Evolutionary conservation across 352 stramenopile genomes (phyloP), one percentile per base, ranked within the genome.

Genomic region (Phytophthora quininea): DNA sequence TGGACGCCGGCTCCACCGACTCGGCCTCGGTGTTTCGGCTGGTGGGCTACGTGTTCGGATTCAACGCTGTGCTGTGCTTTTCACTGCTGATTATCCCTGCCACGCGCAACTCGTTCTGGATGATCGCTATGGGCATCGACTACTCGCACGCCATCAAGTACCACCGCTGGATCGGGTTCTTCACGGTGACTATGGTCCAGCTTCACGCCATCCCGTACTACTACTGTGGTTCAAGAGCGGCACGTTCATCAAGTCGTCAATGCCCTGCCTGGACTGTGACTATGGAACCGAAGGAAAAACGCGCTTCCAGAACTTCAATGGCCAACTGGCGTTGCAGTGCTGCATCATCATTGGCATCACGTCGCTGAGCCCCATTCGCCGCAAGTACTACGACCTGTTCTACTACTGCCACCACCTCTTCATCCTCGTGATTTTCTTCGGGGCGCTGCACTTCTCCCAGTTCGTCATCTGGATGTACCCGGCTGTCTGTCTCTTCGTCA

Each of bases 381-480:
- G 91, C 43, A 67, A 69, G 32, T 89, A 80, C 77, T 97, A 95
- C 67, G 83, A 92, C 51, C 46, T 94, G 32, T 97, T 97, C 54
- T 95, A 96, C 76, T 95, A 95, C 74, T 79, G 76, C 57, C 90
- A 97, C 69, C 87, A 96, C 65, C 77, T 96, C 42, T 96, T 96
- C 70, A 78, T 97, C 38, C 60, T 95, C 24, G 88, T 93, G 71
- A 69, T 92, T 49, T 65, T 94, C 62, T 70, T 78, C 48, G 76
- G 73, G 48, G 76, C 76, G 15, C 62, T 96, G 35, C 88, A 96
- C 76, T 96, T 90, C 38, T 84, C 77, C 50, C 81, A 81, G 29
- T 92, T 94, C 47, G 82, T 96, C 42, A 91, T 93, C 33, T 96
- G 82, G 82, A 91, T 94, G 81, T 96, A 93, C 61, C 81, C 84